Percentiles rank a stretch among this genome's conserved stretches.
Conservation (phyloP, 2,329 filamentous ascomycete genomes). For the Fusarium chuoi region DNA sequence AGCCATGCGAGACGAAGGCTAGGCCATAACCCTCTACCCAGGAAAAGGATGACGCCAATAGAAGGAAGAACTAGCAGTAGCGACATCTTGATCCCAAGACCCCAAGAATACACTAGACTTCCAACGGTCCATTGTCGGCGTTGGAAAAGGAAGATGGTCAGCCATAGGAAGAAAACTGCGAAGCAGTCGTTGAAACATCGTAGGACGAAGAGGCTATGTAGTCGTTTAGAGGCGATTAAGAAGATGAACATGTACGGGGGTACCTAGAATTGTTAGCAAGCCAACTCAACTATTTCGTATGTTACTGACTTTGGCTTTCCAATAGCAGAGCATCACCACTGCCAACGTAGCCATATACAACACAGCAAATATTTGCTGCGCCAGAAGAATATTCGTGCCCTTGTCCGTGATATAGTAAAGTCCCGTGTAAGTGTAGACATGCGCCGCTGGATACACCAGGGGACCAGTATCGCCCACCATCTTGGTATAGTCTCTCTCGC, state of each 20-base stretch:
- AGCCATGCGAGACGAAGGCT: constrained; percentile 75
- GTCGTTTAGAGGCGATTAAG: constrained; percentile 86
- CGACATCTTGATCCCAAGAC: constrained; percentile 95
- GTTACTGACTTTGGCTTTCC: constrained; percentile 70
- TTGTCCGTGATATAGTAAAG: constrained; percentile 82
- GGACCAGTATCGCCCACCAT: constrained; percentile 92
- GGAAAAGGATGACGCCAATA: constrained; percentile 78
- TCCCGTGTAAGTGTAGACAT: constrained; percentile 88
- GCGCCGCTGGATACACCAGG: constrained; percentile 91
- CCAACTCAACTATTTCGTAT: not conserved
- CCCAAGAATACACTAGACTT: constrained; percentile 77
- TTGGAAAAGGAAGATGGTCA: constrained; percentile 83
- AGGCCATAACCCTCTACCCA: constrained; percentile 73
- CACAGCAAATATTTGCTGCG: constrained; percentile 84
- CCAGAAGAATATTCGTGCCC: constrained; percentile 79
- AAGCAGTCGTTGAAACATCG: constrained; percentile 97
- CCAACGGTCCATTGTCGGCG: constrained; percentile 77
- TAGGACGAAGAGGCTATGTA: constrained; percentile 93
- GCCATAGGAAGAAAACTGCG: constrained; percentile 84
- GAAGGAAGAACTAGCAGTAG: constrained; percentile 85
- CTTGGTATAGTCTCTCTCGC: constrained; percentile 87
- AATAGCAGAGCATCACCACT: constrained; percentile 85
- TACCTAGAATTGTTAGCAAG: constrained; percentile 58
- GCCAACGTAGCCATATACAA: constrained; percentile 82
- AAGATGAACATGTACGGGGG: constrained; percentile 90